Conservation (phyloP, 2,329 filamentous ascomycete species). For the Botryotinia convoluta region DNA sequence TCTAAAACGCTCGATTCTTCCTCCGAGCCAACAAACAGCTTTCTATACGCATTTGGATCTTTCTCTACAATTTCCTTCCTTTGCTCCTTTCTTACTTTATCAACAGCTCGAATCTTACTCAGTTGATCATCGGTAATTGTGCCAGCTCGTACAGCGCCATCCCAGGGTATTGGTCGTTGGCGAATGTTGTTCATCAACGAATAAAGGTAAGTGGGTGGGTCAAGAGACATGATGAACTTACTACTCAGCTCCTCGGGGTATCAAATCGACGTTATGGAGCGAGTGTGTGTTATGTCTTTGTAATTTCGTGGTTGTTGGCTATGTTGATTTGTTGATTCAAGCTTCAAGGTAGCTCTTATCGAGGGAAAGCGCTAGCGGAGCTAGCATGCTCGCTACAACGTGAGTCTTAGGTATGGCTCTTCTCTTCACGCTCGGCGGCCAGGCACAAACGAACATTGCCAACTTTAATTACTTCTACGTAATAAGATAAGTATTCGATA, state of each 20-base stretch:
- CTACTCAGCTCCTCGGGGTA: constrained; percentile 20
- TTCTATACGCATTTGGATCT: constrained; percentile 76
- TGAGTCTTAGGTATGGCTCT: constrained; percentile 5
- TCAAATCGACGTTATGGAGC: constrained; percentile 18
- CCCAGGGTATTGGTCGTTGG: constrained; percentile 93
- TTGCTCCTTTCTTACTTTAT: constrained; percentile 92
- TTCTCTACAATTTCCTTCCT: constrained; percentile 77
- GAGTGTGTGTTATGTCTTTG: constrained; percentile 7
- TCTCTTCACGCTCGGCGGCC: neutral
- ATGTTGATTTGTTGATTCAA: constrained; percentile 19
- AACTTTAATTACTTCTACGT: neutral
- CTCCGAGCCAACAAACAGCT: constrained; percentile 73
- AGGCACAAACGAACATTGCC: neutral
- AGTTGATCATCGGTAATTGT: constrained; percentile 93
- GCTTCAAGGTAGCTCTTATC: constrained; percentile 22
- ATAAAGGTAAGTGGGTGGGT: constrained; percentile 82
- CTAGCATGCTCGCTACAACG: constrained; percentile 14
- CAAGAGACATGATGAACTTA: constrained; percentile 69
- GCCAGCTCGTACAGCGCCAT: constrained; percentile 88
- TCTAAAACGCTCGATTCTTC: constrained; percentile 74
- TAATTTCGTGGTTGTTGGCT: constrained; percentile 14
- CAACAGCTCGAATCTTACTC: constrained; percentile 92
- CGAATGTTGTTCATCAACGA: constrained; percentile 97
- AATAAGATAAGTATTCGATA: neutral
- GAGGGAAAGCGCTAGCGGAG: constrained; percentile 19